Evolutionary conservation across 1,139 yeast species (phyloP).

Genomic region (Geotrichum bryndzae): DNA sequence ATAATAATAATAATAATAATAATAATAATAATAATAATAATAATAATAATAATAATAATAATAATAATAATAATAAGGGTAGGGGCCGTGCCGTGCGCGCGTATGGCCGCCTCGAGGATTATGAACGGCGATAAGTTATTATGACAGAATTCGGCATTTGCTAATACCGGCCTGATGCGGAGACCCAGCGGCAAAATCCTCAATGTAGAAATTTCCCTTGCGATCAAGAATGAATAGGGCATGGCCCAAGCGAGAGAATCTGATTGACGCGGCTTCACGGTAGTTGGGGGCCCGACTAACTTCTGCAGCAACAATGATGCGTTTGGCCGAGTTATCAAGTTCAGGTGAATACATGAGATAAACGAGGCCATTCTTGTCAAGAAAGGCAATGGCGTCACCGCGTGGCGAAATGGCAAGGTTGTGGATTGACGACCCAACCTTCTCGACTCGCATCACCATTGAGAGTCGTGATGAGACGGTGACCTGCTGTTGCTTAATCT

Average conservation of each 20-base stretch:
- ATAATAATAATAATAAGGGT: neutral
- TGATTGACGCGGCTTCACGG: conserved; percentile 65
- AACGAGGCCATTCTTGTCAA: conserved; percentile 71
- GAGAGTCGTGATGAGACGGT: conserved; percentile 18
- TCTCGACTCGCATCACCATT: conserved; percentile 55
- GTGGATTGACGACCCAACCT: conserved; percentile 77
- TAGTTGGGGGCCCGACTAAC: conserved; percentile 61
- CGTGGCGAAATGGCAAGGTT: conserved; percentile 72
- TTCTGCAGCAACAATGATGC: conserved; percentile 69
- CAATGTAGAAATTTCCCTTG: conserved; percentile 68
- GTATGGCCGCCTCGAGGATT: neutral
- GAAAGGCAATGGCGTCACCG: conserved; percentile 56
- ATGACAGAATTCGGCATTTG: conserved; percentile 44
- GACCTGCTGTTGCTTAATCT: conserved; percentile 39
- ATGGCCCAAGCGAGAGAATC: conserved; percentile 77
- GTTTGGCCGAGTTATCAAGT: conserved; percentile 44
- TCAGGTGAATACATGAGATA: conserved; percentile 62
- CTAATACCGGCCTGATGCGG: conserved; percentile 76
- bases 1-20: too few relatives aligned
- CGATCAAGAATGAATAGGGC: conserved; percentile 70
- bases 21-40: too few relatives aligned
- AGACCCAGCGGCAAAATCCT: conserved; percentile 82
- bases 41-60: too few relatives aligned
- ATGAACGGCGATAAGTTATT: neutral
- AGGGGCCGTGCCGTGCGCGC: neutral